Conservation (phyloP, 1,139 yeast species). For the Debaryomyces coudertii region DNA sequence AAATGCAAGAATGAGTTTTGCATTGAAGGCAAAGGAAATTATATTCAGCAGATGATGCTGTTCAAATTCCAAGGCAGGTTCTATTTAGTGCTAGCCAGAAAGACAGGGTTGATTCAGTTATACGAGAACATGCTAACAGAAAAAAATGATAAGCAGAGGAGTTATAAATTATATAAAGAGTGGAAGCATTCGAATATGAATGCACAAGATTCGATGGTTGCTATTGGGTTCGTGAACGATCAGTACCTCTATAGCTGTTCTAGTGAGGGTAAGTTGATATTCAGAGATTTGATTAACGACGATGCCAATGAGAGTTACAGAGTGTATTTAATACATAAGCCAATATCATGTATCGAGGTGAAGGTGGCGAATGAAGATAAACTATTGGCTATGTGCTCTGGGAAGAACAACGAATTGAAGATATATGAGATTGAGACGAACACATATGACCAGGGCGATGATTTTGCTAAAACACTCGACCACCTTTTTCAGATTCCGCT, state of each 20-base stretch:
- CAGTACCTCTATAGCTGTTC: conserved; percentile 49
- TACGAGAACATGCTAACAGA: conserved; percentile 22
- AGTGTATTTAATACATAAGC: conserved; percentile 34
- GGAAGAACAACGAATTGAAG: conserved; percentile 49
- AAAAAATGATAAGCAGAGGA: conserved; percentile 13
- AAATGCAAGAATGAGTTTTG: conserved; percentile 25
- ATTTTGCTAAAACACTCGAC: conserved; percentile 1
- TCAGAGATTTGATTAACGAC: conserved; percentile 48
- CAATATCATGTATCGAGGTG: conserved; percentile 40
- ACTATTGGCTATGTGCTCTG: conserved; percentile 41
- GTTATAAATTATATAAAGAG: conserved; percentile 36
- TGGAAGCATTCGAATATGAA: conserved; percentile 38
- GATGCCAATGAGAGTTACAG: conserved; percentile 38
- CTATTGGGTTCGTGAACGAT: conserved; percentile 30
- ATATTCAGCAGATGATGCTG: conserved; percentile 24
- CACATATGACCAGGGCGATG: neutral
- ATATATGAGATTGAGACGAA: conserved; percentile 24
- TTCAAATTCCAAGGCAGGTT: conserved; percentile 24
- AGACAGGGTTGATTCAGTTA: conserved; percentile 36
- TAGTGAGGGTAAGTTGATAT: conserved; percentile 43
- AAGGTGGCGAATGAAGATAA: conserved; percentile 16
- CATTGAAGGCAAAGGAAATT: conserved; percentile 21
- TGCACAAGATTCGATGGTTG: conserved; percentile 27
- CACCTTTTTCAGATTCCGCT: conserved; percentile 6
- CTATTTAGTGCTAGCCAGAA: conserved; percentile 32